Percentiles rank a stretch among this genome's conserved stretches.
Evolutionary conservation across 495 filamentous ascomycete species (phyloP).

Genomic region (Hapsidospora chrysogenum): DNA sequence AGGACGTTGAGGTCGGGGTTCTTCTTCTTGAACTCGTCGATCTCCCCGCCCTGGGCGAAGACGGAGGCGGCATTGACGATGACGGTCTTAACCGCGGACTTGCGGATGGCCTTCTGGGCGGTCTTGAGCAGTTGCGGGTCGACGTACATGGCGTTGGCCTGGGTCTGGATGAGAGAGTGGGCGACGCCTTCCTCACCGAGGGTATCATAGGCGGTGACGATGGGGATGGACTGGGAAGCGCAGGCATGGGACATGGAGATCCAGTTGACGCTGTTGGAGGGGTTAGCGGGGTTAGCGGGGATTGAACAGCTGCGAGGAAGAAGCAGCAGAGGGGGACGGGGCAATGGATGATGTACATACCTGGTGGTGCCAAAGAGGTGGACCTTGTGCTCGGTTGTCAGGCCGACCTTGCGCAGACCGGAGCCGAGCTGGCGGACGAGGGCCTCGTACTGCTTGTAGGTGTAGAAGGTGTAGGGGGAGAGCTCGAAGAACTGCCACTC

Average conservation of each 20-base stretch:
- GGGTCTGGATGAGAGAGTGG: constrained; percentile 42
- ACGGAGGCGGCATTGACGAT: constrained; percentile 27
- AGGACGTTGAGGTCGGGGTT: constrained; percentile 22
- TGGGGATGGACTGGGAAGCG: constrained; percentile 81
- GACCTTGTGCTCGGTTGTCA: constrained; percentile 28
- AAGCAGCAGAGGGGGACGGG: not conserved
- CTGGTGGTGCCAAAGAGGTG: constrained; percentile 47
- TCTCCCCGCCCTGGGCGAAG: constrained; percentile 18
- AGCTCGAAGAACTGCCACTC: constrained; percentile 54
- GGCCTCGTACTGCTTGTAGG: constrained; percentile 43
- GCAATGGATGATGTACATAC: constrained; percentile 9
- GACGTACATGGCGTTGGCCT: constrained; percentile 42
- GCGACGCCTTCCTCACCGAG: constrained; percentile 43
- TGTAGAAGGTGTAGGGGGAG: constrained; percentile 39
- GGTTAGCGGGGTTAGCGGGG: constrained; percentile 4
- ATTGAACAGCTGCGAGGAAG: not conserved
- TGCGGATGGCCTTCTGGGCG: constrained; percentile 20
- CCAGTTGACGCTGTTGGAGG: constrained; percentile 24
- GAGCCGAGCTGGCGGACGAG: constrained; percentile 33
- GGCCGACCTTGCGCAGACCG: constrained; percentile 39
- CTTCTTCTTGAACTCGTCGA: constrained; percentile 22
- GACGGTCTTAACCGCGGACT: constrained; percentile 22
- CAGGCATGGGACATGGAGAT: constrained; percentile 42
- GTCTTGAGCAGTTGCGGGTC: constrained; percentile 43
- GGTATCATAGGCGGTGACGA: constrained; percentile 85